Conservation (phyloP, 2,329 filamentous ascomycete genomes). For the Scytalidium lignicola region DNA sequence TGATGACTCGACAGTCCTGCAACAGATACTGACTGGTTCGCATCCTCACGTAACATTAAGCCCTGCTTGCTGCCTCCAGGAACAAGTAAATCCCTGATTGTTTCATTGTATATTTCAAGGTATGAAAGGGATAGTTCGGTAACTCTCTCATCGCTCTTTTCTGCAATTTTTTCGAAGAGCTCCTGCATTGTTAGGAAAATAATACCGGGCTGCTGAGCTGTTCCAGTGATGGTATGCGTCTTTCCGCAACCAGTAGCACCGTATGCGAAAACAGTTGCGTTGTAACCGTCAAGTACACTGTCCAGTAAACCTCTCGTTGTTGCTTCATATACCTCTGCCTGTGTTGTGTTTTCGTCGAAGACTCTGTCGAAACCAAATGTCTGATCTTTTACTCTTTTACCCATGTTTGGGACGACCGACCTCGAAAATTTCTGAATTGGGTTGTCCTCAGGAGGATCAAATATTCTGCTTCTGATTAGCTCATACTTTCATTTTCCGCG, state of each 20-base stretch:
- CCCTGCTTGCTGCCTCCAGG: slow-evolving; percentile 72
- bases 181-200: slow-evolving; percentile 99
- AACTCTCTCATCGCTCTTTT: slow-evolving; percentile 77
- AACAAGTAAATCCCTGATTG: slow-evolving; percentile 90
- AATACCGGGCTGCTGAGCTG: slow-evolving; percentile 86
- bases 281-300: slow-evolving; percentile 94
- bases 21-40: slow-evolving; percentile 87
- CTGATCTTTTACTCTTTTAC: slow-evolving; percentile 94
- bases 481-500: neutral
- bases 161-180: slow-evolving; percentile 91
- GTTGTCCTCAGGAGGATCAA: slow-evolving; percentile 94
- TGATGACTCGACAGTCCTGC: slow-evolving; percentile 86
- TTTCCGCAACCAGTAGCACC: slow-evolving; percentile 97
- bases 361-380: slow-evolving; percentile 95
- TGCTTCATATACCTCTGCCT: slow-evolving; percentile 90
- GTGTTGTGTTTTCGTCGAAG: slow-evolving; percentile 91
- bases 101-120: slow-evolving; percentile 98
- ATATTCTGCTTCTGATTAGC: slow-evolving; percentile 59
- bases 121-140: slow-evolving; percentile 92
- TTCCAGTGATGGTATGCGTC: slow-evolving; percentile 95
- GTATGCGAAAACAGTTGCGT: slow-evolving; percentile 97
- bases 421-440: slow-evolving; percentile 83
- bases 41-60: slow-evolving; percentile 90
- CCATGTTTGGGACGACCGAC: slow-evolving; percentile 69
- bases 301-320: slow-evolving; percentile 88